Conservation (phyloP, 1,284 basidiomycete genomes). For the Puccinia coronata region DNA sequence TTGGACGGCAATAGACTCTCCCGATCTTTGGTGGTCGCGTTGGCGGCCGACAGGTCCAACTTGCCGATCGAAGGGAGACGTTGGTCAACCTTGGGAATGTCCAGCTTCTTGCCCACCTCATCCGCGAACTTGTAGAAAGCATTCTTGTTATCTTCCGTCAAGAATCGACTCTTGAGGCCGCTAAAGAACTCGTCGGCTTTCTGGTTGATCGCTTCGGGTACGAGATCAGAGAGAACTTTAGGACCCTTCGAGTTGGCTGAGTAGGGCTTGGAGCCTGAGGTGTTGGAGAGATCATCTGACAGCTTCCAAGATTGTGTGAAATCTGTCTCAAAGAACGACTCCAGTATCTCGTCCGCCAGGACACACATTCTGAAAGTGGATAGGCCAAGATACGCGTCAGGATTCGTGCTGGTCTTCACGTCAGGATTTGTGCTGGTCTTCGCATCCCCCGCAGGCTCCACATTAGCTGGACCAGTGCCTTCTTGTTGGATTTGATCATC, state of each 20-base stretch:
- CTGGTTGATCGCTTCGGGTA: slow-evolving; percentile 55
- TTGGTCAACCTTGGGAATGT: slow-evolving; percentile 62
- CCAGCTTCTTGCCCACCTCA: slow-evolving; percentile 86
- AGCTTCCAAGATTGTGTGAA: slow-evolving; percentile 82
- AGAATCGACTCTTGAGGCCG: slow-evolving; percentile 75
- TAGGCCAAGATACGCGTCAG: slow-evolving; percentile 56
- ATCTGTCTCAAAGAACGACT: slow-evolving; percentile 90
- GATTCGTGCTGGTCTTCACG: slow-evolving; percentile 36
- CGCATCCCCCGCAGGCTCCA: slow-evolving; percentile 3
- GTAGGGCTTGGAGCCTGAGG: slow-evolving; percentile 62
- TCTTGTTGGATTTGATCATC: slow-evolving; percentile 49
- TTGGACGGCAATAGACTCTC: slow-evolving; percentile 71
- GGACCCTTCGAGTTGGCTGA: slow-evolving; percentile 18
- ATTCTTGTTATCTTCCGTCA: slow-evolving; percentile 82
- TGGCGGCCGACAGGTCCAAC: slow-evolving; percentile 65
- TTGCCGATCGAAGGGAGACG: slow-evolving; percentile 71
- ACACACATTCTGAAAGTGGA: slow-evolving; percentile 94
- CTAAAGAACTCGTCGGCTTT: slow-evolving; percentile 53
- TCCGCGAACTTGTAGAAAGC: slow-evolving; percentile 83
- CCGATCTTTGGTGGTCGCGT: slow-evolving; percentile 81
- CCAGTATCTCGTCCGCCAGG: slow-evolving; percentile 87
- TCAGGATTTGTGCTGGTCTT: slow-evolving; percentile 41
- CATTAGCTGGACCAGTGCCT: not conserved
- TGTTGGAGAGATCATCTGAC: slow-evolving; percentile 64
- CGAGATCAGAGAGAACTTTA: slow-evolving; percentile 39